These are phyloP conservation scores for Teratosphaeriaceae sp. DNA, from an alignment of 2,329 filamentous ascomycete species.

Conservation along the genomic window DNA sequence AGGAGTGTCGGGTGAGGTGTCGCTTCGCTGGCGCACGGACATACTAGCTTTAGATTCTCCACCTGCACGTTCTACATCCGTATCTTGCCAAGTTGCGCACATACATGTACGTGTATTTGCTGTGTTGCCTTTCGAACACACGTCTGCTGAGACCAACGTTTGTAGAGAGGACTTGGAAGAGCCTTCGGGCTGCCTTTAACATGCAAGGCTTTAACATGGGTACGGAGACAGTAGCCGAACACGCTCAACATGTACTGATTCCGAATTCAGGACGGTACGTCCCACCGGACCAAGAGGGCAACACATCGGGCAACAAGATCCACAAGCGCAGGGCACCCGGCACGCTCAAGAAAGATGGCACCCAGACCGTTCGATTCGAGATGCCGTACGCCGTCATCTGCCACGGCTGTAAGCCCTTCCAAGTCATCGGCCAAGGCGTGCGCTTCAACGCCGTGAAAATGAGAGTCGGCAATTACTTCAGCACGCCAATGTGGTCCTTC, in stretches of 20 bases:
- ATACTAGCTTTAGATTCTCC: no score
- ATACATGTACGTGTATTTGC: no score
- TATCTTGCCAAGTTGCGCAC: no score
- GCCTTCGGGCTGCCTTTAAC: constrained; percentile 31
- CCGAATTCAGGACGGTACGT: constrained; percentile 45
- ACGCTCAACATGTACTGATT: background rate
- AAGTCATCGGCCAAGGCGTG: constrained; percentile 85
- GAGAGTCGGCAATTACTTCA: constrained; percentile 72
- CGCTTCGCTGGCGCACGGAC: no score
- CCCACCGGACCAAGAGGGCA: constrained; percentile 76
- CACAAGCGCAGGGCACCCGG: constrained; percentile 70
- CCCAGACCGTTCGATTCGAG: constrained; percentile 88
- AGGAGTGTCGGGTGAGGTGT: no score
- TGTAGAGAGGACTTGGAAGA: no score
- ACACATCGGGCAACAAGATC: constrained; percentile 63
- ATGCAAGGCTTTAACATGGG: constrained; percentile 96
- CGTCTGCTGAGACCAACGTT: no score
- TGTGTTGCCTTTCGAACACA: no score
- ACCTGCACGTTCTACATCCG: no score
- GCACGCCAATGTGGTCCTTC: constrained; percentile 80
- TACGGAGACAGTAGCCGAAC: constrained; percentile 20
- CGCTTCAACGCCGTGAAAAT: constrained; percentile 96
- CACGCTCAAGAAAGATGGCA: constrained; percentile 55
- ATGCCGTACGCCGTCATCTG: constrained; percentile 96
- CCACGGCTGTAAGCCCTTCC: constrained; percentile 63